Base-by-base conservation (phyloP, 805 yeast species). In the Starmerella stigmatis region DNA sequence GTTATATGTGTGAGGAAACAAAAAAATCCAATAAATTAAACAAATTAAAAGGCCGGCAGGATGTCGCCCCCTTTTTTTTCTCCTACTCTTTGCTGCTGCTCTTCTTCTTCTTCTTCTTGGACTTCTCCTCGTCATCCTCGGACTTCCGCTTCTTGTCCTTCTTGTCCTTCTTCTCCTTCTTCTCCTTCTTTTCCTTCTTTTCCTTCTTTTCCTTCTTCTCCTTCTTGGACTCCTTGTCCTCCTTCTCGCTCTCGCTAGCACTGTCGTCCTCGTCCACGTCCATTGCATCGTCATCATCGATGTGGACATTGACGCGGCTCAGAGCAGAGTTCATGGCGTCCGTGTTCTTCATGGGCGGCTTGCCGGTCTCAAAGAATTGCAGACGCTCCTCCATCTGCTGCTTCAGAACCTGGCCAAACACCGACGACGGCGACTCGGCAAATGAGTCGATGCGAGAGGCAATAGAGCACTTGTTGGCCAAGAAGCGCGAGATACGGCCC, bases 401-500 rank as follows among this genome's bases (percentile, higher is more conserved):
- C 75, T 86, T 88, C 67, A 92, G 77, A 46, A 88, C 80, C 58
- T 76, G 73, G 65, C 98, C 98, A 59, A 92, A 92, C 43, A 77
- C 84, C 51, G 81, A 82, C 36, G 86, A 73, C 60, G 98, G 96
- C 64, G 81, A 84, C 64, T 92, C 98, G 47, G 96, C 81, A 68
- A 86, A 92, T 72, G 86, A 86, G 71, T 92, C 98, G 61, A 92
- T 89, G 76, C 98, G 86, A 43, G 96, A 86, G 49, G 98, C 98
- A 70, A 92, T 89, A 33, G 98, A 82, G 77, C 97, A 89, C 71
- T 92, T 92, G 81, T 92, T 92, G 56, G 98, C 98, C 69, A 92
- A 74, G 71, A 88, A 92, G 72, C 98, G 82, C 41, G 98, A 89
- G 57, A 92, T 92, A 76, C 97, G 82, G 69, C 98, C 98, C 79